Evolutionary conservation across 1,284 basidiomycete species (phyloP), one percentile per base, ranked within the genome.

Genomic region (Cystobasidium pallidum): DNA sequence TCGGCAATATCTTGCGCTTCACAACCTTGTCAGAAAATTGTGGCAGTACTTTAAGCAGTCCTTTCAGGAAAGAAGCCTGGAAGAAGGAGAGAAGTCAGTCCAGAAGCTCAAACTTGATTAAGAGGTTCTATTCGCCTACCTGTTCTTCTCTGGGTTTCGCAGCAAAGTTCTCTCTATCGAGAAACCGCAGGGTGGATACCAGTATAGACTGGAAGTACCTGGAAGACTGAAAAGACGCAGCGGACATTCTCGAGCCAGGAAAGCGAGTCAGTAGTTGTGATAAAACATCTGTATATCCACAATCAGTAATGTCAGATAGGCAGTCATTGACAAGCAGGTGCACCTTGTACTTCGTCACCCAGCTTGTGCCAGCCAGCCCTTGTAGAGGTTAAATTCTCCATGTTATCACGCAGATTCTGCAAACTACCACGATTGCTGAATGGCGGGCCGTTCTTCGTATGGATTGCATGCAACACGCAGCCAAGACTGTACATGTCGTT

Each of bases 401-500:
- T 88, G 80, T 92, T 89, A 30, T 91, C 88, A 15, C 93, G 86
- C 43, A 98, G 80, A 45, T 86, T 88, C 43, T 88, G 86, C 41
- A 97, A 83, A 75, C 88, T 92, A n/a, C 89, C 89, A 73, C 91
- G 90, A 76, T 89, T 96, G 77, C 87, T 87, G 82, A 93, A 97
- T 1, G 96, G 96, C 0, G 93, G 88, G 64, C 84, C 86, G 0
- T 92, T 91, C 78, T 90, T 92, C 79, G 89, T 90, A 80, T 98
- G 94, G 7, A 93, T 92, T 88, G 73, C 73, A 79, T 90, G 92
- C 47, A 98, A 87, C 30, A 98, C 81, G 78, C 91, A 94, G 6
- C 95, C 95, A 8, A 99, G 86, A 2, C 92, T 90, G 80, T 94
- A 99, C 86, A 99, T 90, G 80, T 99, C 95, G 45, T 93, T 96